Evolutionary conservation across 2,329 filamentous ascomycete genomes (phyloP).

Genomic region (Mollisia scopiformis): DNA sequence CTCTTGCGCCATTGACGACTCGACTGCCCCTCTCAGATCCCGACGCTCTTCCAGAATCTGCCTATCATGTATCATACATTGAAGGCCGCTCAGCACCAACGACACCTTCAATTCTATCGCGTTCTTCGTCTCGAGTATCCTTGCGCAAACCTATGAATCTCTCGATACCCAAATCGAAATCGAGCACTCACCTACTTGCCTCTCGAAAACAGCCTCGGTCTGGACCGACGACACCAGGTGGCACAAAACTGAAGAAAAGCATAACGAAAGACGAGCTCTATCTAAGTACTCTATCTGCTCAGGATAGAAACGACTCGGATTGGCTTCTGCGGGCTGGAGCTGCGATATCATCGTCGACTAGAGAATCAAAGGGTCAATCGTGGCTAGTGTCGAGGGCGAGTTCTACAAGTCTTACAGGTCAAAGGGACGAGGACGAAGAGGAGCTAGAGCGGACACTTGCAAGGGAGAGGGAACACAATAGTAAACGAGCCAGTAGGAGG

Average conservation of each 20-base stretch:
- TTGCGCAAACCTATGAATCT: constrained; percentile 39
- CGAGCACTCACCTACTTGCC: constrained; percentile 55
- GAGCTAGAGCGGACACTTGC: constrained; percentile 54
- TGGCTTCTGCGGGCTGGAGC: constrained; percentile 69
- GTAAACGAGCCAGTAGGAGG: constrained; percentile 37
- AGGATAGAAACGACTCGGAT: constrained; percentile 56
- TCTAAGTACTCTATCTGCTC: constrained; percentile 31
- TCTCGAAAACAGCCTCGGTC: constrained; percentile 31
- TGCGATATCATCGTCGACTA: constrained; percentile 61
- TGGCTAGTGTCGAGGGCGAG: constrained; percentile 70
- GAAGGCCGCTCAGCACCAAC: constrained; percentile 65
- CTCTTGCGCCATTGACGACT: constrained; percentile 65
- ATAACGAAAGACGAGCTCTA: constrained; percentile 29
- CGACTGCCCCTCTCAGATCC: constrained; percentile 61
- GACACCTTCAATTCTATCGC: constrained; percentile 64
- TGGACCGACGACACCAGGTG: constrained; percentile 29
- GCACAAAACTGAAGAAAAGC: constrained; percentile 26
- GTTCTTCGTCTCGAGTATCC: constrained; percentile 55
- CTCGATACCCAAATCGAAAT: constrained; percentile 62
- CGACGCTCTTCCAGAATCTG: constrained; percentile 44
- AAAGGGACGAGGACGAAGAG: constrained; percentile 55
- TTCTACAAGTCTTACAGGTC: constrained; percentile 61
- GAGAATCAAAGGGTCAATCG: constrained; percentile 69
- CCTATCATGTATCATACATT: constrained; percentile 55
- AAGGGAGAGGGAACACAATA: constrained; percentile 51